These are phyloP conservation scores for Saccharomyces pastorianus DNA, from an alignment of 1,139 yeast genomes.

Conservation along the genomic window DNA sequence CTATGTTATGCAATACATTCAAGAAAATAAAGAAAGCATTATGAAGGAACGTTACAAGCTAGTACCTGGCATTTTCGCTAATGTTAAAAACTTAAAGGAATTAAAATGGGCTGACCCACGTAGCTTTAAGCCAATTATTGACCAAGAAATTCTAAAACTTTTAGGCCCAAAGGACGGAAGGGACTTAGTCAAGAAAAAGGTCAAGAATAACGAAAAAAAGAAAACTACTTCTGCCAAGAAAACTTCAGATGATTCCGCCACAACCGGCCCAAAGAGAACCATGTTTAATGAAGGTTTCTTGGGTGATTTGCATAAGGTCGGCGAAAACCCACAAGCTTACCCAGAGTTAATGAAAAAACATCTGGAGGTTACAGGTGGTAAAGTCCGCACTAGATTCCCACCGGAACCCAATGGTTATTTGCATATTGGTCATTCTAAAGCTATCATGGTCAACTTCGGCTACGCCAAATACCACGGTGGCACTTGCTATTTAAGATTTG, in stretches of 20 bases:
- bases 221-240: constrained; percentile 26
- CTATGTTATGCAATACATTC: constrained; percentile 54
- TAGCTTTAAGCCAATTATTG: constrained; percentile 78
- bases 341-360: constrained; percentile 82
- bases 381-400: constrained; percentile 90
- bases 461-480: constrained; percentile 83
- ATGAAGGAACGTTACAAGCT: constrained; percentile 64
- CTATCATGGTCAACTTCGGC: constrained; percentile 94
- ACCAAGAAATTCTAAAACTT: constrained; percentile 56
- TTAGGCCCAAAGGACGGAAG: constrained; percentile 96
- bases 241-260: constrained; percentile 29
- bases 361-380: constrained; percentile 65
- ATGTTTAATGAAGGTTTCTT: constrained; percentile 95
- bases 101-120: constrained; percentile 91
- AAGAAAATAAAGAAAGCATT: constrained; percentile 49
- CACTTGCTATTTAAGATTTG: constrained; percentile 82
- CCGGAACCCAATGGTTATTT: constrained; percentile 97
- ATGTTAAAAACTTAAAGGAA: constrained; percentile 60
- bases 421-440: constrained; percentile 97
- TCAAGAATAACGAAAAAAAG: constrained; percentile 40
- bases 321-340: constrained; percentile 84
- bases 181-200: constrained; percentile 73
- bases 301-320: constrained; percentile 91
- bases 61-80: constrained; percentile 70
- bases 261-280: constrained; percentile 43